Evolutionary conservation across 2,329 filamentous ascomycete species (phyloP), one percentile per base, ranked within the genome.

Genomic region (Eutypa lata): DNA sequence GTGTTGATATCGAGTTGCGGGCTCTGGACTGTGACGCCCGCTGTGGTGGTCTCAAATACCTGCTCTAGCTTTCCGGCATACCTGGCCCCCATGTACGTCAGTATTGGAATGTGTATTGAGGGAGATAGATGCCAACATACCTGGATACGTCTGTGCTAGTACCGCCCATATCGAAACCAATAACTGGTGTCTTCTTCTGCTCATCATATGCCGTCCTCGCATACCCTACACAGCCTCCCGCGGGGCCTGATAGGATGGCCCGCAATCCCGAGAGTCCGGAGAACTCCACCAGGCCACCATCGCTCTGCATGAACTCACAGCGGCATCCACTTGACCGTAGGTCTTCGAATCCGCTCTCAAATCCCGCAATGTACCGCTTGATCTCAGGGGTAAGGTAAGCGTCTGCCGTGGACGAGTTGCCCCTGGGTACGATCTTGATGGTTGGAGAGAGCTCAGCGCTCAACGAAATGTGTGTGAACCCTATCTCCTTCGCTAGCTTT

Each of bases 1-100:
- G 89, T 93, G 65, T 90, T 90, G 66, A 93, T 91, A 61, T 92
- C 89, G 1, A 92, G 78, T 64, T 92, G 89, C 0, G 89, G 89
- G 1, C 84, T 87, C 57, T 91, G 88, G 11, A 92, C 90, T 1
- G 87, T 87, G 1, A 92, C 84, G 13, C 89, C 89, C 0, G 89
- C 89, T 0, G 55, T 63, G 7, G 55, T 58, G 2, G 61, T 57
- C 35, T 63, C 59, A 14, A 57, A 59, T 2, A 59, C 65, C 44
- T 76, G 72, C 31, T 74, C 73, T 31, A 71, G 71, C 2, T 66
- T 65, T 1, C 73, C 73, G 3, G 66, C 84, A 59, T 88, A 91
- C 37, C 88, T 75, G 22, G 84, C 10, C 10, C 26, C 26, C 26
- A 31, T 31, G 26, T 5, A 10, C 10, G n/a, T n/a, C n/a, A n/a